These are phyloP conservation scores for Linanthus parryae DNA, from an alignment of 148 eudicot genomes.

Conservation along the genomic window DNA sequence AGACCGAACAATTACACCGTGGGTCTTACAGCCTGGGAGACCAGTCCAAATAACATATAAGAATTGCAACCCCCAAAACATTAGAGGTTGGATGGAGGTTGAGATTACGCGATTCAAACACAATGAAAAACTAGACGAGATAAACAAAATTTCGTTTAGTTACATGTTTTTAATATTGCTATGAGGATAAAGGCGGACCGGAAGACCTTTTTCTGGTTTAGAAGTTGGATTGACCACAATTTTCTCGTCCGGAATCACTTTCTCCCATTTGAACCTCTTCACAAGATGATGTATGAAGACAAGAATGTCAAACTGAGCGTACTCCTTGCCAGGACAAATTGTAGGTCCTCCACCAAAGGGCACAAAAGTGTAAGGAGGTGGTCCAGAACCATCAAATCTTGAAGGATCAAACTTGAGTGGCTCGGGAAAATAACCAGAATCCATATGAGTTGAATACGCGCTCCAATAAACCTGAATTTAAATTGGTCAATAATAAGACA, in stretches of 20 bases:
- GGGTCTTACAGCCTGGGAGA: no score
- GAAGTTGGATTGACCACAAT: not conserved
- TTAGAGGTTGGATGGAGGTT: no score
- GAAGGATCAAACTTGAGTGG: slow-evolving; percentile 5
- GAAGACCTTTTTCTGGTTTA: not conserved
- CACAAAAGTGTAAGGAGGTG: slow-evolving; percentile 6
- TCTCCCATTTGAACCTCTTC: slow-evolving; percentile 8
- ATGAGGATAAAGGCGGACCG: slow-evolving; percentile 6
- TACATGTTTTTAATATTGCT: no score
- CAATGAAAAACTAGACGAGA: no score
- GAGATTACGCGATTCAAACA: no score
- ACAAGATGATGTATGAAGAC: slow-evolving; percentile 3
- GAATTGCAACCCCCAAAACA: no score
- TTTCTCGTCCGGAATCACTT: slow-evolving; percentile 2
- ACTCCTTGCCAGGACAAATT: slow-evolving; percentile 10
- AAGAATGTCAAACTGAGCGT: slow-evolving; percentile 2
- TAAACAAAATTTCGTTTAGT: no score
- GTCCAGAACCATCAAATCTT: not conserved
- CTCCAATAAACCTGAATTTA: slow-evolving; percentile 12
- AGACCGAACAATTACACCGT: no score
- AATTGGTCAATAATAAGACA: no score
- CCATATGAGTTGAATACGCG: slow-evolving; percentile 2
- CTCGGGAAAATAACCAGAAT: not conserved
- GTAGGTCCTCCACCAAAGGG: slow-evolving; percentile 8
- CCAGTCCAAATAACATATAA: no score